Evolutionary conservation across 768 basidiomycete genomes (phyloP).

Genomic region (Steccherinum ochraceum): DNA sequence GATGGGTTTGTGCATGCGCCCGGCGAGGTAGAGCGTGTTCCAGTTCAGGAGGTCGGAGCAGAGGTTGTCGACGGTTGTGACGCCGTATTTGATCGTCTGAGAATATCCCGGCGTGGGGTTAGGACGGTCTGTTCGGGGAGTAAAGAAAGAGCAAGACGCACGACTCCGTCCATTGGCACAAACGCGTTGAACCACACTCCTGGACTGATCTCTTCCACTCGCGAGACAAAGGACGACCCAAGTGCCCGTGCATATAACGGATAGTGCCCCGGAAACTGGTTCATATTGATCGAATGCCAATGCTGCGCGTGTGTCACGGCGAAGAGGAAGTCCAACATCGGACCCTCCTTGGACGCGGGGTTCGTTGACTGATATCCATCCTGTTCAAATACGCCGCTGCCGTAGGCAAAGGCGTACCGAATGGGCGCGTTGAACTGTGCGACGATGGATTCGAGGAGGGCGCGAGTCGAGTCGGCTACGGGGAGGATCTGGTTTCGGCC

Average conservation of each 20-base stretch:
- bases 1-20: slow-evolving; percentile 96
- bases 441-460: slow-evolving; percentile 76
- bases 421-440: slow-evolving; percentile 82
- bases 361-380: slow-evolving; percentile 54
- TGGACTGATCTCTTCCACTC: slow-evolving; percentile 67
- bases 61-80: slow-evolving; percentile 86
- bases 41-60: slow-evolving; percentile 90
- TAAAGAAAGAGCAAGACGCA: slow-evolving; percentile 36
- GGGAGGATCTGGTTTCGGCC: slow-evolving; percentile 78
- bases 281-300: slow-evolving; percentile 95
- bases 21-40: slow-evolving; percentile 89
- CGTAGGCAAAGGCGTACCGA: slow-evolving; percentile 96
- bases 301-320: slow-evolving; percentile 90
- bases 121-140: background rate
- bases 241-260: slow-evolving; percentile 80
- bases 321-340: slow-evolving; percentile 96
- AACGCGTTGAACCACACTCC: slow-evolving; percentile 97
- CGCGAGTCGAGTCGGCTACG: slow-evolving; percentile 73
- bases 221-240: slow-evolving; percentile 78
- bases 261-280: slow-evolving; percentile 88
- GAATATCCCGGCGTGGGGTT: slow-evolving; percentile 3
- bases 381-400: slow-evolving; percentile 93
- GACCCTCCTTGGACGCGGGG: slow-evolving; percentile 31
- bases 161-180: slow-evolving; percentile 77
- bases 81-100: slow-evolving; percentile 94